Conservation (phyloP, 495 filamentous ascomycete genomes). For the Amphirosellinia nigrospora region DNA sequence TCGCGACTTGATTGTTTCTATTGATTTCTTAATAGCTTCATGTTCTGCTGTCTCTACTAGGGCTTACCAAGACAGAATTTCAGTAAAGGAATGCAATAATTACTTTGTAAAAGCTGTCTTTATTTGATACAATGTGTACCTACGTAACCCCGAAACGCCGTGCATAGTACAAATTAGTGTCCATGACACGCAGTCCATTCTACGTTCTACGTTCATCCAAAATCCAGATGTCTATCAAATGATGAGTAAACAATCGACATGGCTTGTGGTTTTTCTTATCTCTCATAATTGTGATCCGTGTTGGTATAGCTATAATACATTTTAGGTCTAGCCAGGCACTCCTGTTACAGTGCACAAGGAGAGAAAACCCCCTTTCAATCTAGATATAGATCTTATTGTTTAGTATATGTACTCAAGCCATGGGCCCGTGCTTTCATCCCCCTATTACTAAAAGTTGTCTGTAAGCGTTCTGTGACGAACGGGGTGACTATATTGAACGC, state of each 20-base stretch:
- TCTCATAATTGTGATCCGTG: neutral
- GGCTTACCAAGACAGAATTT: neutral
- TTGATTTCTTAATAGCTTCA: constrained; percentile 16
- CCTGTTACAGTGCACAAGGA: too few relatives aligned
- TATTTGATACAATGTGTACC: neutral
- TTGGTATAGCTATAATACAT: neutral
- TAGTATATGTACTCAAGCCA: too few relatives aligned
- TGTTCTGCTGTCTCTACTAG: neutral
- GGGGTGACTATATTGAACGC: neutral
- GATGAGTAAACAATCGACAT: neutral
- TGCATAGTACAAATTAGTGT: neutral
- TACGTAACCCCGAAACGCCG: too few relatives aligned
- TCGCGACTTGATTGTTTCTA: constrained; percentile 8
- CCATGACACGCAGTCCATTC: neutral
- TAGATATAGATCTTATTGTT: too few relatives aligned
- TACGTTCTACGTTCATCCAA: neutral
- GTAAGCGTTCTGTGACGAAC: too few relatives aligned
- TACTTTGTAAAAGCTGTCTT: neutral
- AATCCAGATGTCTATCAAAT: neutral
- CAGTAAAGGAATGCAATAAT: neutral
- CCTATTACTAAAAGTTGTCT: too few relatives aligned
- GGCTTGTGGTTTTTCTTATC: neutral
- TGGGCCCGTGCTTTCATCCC: too few relatives aligned
- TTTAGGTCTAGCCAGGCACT: too few relatives aligned
- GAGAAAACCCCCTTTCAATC: too few relatives aligned